Evolutionary conservation across 192 early-diverging fungal genomes (phyloP), one percentile per base, ranked within the genome.

Genomic region (Entomortierella chlamydospora): DNA sequence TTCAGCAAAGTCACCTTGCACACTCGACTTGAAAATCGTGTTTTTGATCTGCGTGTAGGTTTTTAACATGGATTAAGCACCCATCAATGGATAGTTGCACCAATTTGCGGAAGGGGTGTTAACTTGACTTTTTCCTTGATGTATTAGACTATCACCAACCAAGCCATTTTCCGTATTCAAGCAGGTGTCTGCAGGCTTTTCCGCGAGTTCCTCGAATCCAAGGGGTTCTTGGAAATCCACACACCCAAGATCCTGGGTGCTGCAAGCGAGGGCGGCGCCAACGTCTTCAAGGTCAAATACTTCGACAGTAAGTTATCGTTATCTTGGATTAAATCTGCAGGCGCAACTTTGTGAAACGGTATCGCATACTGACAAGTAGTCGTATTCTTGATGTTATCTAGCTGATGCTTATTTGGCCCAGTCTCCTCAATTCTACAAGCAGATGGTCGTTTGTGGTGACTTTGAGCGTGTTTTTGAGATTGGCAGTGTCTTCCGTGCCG

Each of bases 401-500:
- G 90, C 82, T 11, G 86, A 89, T 22, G 98, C 98, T 3, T 99
- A 87, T 84, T 87, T 99, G 47, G 96, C 98, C 29, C 98, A 99
- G 81, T 98, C 96, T 22, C 98, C 98, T 60, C 98, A 99, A 85
- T 89, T 99, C 58, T 97, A 97, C 89, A 99, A 99, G 91, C 98
- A 99, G 84, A 97, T 97, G 95, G 93, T 93, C 81, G 96, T 99
- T 81, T 94, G 92, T 67, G 91, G 95, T 56, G 98, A 99, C 83
- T 97, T 98, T 81, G 97, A 95, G 70, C 90, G 95, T 31, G 98
- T 99, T n/a, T 99, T 94, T 77, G 98, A 99, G 83, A 96, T 99
- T 74, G 96, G 61, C 61, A 72, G 65, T 81, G 98, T 99, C 50
- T 99, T 99, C 93, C 96, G 98, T 78, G 98, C 98, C 51, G 98